Percentiles rank a stretch among this genome's conserved stretches.
Conservation (phyloP, 1,284 basidiomycete genomes). For the Microbotryum scabiosae region DNA sequence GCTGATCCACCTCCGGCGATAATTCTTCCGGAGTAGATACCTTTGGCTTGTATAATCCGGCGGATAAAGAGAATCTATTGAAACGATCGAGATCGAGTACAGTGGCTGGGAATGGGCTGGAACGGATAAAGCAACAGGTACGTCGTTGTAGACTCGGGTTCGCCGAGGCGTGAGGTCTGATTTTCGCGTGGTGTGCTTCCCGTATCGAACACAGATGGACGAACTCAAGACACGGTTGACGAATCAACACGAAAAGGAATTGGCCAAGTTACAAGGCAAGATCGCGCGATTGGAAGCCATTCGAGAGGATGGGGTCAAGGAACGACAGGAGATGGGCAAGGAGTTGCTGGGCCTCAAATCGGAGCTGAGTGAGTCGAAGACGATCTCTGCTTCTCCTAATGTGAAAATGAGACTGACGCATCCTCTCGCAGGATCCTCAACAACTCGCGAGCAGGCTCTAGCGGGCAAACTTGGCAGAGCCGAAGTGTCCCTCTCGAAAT, state of each 20-base stretch:
- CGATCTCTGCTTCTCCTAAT: background rate
- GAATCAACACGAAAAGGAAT: constrained; percentile 13
- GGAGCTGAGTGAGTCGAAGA: constrained; percentile 16
- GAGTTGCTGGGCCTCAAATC: constrained; percentile 14
- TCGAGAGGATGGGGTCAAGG: constrained; percentile 2
- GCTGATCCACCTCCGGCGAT: too few species aligned
- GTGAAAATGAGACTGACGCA: background rate
- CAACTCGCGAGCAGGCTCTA: constrained; percentile 7
- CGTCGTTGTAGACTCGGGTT: background rate
- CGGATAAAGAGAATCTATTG: constrained; percentile 17
- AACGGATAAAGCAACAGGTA: constrained; percentile 20
- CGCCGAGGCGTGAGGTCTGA: background rate
- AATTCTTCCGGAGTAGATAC: constrained; percentile 5
- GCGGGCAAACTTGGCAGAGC: constrained; percentile 15
- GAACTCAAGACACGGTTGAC: constrained; percentile 14
- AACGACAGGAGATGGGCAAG: constrained; percentile 9
- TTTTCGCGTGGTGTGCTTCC: too few species aligned
- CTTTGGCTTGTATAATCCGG: constrained; percentile 15
- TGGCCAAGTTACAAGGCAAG: constrained; percentile 14
- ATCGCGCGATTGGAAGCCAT: constrained; percentile 3
- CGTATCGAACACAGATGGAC: constrained; percentile 12
- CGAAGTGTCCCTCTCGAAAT: constrained; percentile 16
- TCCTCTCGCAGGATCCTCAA: background rate
- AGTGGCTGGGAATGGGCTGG: background rate
- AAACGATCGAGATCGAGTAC: constrained; percentile 2